Percentiles rank a stretch among this genome's conserved stretches.
Conservation (phyloP, 2,329 filamentous ascomycete genomes). For the Aspergillus sp. region DNA sequence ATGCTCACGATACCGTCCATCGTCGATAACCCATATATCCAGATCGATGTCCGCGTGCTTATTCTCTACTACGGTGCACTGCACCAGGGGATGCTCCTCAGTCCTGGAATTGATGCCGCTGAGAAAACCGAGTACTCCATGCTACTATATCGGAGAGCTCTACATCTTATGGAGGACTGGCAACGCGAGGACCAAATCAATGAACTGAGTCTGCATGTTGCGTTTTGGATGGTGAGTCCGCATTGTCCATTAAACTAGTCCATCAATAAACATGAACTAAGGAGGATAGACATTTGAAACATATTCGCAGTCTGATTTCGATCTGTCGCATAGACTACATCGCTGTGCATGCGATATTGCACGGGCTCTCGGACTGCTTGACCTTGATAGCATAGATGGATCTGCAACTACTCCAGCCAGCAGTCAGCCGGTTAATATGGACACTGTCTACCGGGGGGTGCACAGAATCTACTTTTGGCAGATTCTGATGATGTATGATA, state of each 20-base stretch:
- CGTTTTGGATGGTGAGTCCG: background rate
- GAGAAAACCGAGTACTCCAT: background rate
- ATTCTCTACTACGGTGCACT: background rate
- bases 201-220: background rate
- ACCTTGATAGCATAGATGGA: background rate
- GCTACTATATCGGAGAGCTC: background rate
- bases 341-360: background rate
- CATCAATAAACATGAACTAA: background rate
- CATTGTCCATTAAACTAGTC: no score
- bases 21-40: background rate
- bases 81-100: background rate
- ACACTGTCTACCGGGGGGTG: background rate
- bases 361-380: background rate
- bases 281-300: background rate
- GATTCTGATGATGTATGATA: background rate
- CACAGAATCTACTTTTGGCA: slow-evolving; percentile 3
- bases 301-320: background rate
- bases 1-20: background rate
- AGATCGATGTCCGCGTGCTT: background rate
- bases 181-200: background rate
- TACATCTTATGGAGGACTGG: background rate
- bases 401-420: background rate
- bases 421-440: background rate
- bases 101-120: fast-evolving
- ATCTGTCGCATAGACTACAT: background rate